These are phyloP conservation scores for Oehlia diaphana DNA, from an alignment of 192 early-diverging fungal genomes.

Conservation along the genomic window DNA sequence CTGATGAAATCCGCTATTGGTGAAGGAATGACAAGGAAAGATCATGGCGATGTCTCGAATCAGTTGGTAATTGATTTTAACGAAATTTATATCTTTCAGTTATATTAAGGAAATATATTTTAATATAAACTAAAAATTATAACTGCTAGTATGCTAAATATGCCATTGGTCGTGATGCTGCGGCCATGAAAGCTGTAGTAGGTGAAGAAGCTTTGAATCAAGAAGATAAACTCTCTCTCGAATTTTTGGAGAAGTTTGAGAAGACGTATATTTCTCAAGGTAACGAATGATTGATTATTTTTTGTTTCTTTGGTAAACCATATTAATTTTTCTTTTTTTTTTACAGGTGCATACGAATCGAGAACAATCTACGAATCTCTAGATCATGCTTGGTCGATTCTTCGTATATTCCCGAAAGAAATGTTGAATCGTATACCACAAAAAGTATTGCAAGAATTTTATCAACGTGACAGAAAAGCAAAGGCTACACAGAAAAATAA, in stretches of 20 bases:
- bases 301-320: slow-evolving; percentile 8
- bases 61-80: slow-evolving; percentile 68
- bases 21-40: slow-evolving; percentile 95
- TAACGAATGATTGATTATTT: slow-evolving; percentile 26
- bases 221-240: slow-evolving; percentile 96
- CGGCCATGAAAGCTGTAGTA: slow-evolving; percentile 99
- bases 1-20: slow-evolving; percentile 99
- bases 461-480: slow-evolving; percentile 75
- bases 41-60: slow-evolving; percentile 99
- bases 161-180: slow-evolving; percentile 97
- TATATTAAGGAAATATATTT: neutral
- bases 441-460: slow-evolving; percentile 92
- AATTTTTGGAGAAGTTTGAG: slow-evolving; percentile 99
- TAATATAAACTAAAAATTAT: slow-evolving; percentile 12
- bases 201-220: slow-evolving; percentile 98
- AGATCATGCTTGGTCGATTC: slow-evolving; percentile 96
- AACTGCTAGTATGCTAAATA: slow-evolving; percentile 89
- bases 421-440: slow-evolving; percentile 98
- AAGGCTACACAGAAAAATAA: slow-evolving; percentile 41
- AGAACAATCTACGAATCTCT: slow-evolving; percentile 96
- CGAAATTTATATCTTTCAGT: neutral
- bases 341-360: slow-evolving; percentile 84
- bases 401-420: slow-evolving; percentile 99
- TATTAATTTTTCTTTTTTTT: neutral
- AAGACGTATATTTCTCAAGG: slow-evolving; percentile 96